These are phyloP conservation scores for Ailanthus altissimus DNA, from an alignment of 345 rosid genomes.

Conservation along the genomic window DNA sequence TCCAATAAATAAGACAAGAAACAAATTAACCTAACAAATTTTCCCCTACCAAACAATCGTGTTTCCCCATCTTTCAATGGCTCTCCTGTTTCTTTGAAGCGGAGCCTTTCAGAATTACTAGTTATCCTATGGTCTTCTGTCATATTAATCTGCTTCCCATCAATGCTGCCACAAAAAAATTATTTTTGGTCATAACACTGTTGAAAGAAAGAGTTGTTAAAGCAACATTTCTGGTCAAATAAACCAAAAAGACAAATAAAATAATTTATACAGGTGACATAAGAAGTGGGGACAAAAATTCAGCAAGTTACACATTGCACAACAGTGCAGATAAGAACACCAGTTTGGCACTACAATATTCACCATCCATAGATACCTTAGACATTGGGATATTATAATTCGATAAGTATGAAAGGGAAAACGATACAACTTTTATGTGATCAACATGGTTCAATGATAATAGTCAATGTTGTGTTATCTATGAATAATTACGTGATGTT, in stretches of 20 bases:
- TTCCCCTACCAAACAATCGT: slow-evolving; percentile 64
- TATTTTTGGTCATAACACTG: slow-evolving; percentile 21
- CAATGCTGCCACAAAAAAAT: slow-evolving; percentile 56
- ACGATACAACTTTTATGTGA: background rate
- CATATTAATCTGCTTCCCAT: slow-evolving; percentile 74
- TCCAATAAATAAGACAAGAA: background rate
- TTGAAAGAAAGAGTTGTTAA: slow-evolving; percentile 1
- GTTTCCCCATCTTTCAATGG: slow-evolving; percentile 81
- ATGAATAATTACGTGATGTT: background rate
- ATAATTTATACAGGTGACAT: background rate
- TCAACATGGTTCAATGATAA: background rate
- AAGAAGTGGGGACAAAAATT: background rate
- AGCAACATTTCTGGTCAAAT: background rate
- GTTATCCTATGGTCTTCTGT: slow-evolving; percentile 85
- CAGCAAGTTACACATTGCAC: background rate
- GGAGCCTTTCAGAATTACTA: slow-evolving; percentile 70
- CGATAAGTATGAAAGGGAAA: background rate
- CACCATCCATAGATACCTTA: background rate
- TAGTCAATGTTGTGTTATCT: background rate
- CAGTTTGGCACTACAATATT: background rate
- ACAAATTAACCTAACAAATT: slow-evolving; percentile 13
- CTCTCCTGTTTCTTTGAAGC: slow-evolving; percentile 63
- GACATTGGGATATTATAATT: background rate
- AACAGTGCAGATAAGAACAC: background rate
- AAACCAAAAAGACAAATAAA: slow-evolving; percentile 1